Evolutionary conservation across 1,139 yeast species (phyloP), one percentile per base, ranked within the genome.

Genomic region (Kodamaea sp.): DNA sequence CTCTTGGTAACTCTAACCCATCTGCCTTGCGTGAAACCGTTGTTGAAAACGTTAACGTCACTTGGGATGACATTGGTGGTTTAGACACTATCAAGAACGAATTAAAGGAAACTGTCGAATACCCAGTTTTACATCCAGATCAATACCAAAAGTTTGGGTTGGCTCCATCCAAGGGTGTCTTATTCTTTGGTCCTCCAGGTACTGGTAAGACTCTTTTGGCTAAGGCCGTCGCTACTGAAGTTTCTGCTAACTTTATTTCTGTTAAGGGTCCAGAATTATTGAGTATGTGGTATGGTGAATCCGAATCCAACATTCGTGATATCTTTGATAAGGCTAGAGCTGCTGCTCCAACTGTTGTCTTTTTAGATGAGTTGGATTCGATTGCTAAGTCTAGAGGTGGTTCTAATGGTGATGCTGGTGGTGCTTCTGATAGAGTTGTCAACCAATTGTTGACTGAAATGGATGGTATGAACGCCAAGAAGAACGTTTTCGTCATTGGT

Each of bases 381-480:
- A 89, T 92, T 70, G 97, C 97, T 43, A 89, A 89, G 70, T 86
- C 97, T 24, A 85, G 98, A 78, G 97, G 97, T 63, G 95, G 88
- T 32, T 81, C 89, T 36, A 34, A 32, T 30, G 96, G 97, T 52
- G 97, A 92, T 63, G 95, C 97, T 29, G 97, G 97, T 57, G 98
- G 98, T 50, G 98, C 97, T 10, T 82, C 95, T 34, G 98, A 92
- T 70, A 84, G 98, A 67, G 98, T 92, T 50, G 98, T 94, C 43
- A 92, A 92, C 71, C 98, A 92, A 73, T 80, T 92, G 60, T 80
- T 92, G 64, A 94, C 98, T 8, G 98, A 92, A 72, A 92, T 92
- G 98, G 98, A 92, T 67, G 99, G 99, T 79, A 90, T 94, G 97
- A 92, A 92, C 61, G 96, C 97, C 52, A 92, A 92, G 75, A 92